Evolutionary conservation across 495 filamentous ascomycete species (phyloP).

Genomic region (Immersiella caudata): DNA sequence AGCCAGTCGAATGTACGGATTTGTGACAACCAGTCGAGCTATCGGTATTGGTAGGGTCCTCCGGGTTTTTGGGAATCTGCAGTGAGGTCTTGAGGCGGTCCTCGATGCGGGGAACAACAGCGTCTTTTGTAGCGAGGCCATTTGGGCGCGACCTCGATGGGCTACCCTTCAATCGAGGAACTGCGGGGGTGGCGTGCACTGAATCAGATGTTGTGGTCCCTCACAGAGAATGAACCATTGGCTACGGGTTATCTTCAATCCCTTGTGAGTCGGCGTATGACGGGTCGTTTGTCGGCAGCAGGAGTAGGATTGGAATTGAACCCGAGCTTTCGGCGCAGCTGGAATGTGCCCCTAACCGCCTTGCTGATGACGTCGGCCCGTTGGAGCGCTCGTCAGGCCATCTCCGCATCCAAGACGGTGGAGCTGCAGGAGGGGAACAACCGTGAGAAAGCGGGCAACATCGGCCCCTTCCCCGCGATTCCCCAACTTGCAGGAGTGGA

Average conservation of each 20-base stretch:
- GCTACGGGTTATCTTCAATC: not conserved
- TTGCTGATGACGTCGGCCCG: not conserved
- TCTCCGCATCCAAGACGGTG: constrained; percentile 9
- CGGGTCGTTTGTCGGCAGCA: not conserved
- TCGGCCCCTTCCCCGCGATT: not conserved
- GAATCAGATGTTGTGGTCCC: not conserved
- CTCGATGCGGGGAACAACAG: constrained; percentile 38
- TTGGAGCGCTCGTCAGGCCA: constrained; percentile 3
- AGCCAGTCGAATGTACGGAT: constrained; percentile 41
- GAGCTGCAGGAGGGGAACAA: not conserved
- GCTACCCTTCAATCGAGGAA: not conserved
- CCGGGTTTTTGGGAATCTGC: constrained; percentile 37
- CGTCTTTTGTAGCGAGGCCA: constrained; percentile 41
- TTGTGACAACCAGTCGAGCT: constrained; percentile 15
- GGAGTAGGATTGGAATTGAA: not conserved
- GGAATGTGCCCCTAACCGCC: not conserved
- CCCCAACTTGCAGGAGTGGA: not conserved
- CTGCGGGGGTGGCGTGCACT: not conserved
- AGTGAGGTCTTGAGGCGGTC: constrained; percentile 29
- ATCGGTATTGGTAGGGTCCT: constrained; percentile 38
- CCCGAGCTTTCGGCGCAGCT: not conserved
- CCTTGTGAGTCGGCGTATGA: not conserved
- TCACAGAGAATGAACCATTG: not conserved
- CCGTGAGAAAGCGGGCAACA: not conserved
- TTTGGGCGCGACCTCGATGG: constrained; percentile 3